A percentile compares a stretch with the other conserved stretches of the same genome.
phyloP scores from a whole-genome alignment of 2,329 filamentous ascomycete species.

The Aureobasidium sp. region DNA sequence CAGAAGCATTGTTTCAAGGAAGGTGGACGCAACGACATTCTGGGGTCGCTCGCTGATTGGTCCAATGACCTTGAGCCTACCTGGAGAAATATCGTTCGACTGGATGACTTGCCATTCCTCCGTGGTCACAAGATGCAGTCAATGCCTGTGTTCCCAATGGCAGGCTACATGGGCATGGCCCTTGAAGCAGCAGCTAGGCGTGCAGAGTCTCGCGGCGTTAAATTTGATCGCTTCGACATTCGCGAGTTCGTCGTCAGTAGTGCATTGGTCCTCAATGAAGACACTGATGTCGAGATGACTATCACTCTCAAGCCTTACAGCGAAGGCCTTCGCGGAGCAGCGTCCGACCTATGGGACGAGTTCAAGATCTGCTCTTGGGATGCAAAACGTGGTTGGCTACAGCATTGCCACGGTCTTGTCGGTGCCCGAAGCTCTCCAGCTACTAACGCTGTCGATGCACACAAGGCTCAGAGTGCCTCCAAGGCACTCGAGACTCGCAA shows the following conservation, averaged over 20 bases:
- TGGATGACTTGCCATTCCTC: conserved; percentile 29
- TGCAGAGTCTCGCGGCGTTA: neutral
- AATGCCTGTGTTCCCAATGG: conserved; percentile 28
- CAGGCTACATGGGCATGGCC: conserved; percentile 21
- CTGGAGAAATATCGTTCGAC: conserved; percentile 26
- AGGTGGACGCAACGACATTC: conserved; percentile 4
- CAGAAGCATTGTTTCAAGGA: conserved; percentile 9
- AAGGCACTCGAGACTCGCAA: neutral
- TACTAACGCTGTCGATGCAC: neutral
- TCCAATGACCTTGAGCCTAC: conserved; percentile 12
- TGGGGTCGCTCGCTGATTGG: conserved; percentile 10
- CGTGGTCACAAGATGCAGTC: conserved; percentile 27
- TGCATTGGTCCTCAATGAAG: conserved; percentile 3
- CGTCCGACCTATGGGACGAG: conserved; percentile 5
- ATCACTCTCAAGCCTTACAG: conserved; percentile 5
- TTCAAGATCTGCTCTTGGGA: conserved; percentile 12
- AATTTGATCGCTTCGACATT: conserved; percentile 3
- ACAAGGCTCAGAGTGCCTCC: conserved; percentile 1
- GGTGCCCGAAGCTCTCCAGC: neutral
- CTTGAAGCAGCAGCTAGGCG: conserved; percentile 19
- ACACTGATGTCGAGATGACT: conserved; percentile 7
- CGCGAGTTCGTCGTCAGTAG: conserved; percentile 9
- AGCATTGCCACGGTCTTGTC: conserved; percentile 10
- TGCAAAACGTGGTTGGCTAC: conserved; percentile 4
- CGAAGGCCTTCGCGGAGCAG: conserved; percentile 2